Conservation (phyloP, 2,329 filamentous ascomycete species). For the Lomentospora prolificans region DNA sequence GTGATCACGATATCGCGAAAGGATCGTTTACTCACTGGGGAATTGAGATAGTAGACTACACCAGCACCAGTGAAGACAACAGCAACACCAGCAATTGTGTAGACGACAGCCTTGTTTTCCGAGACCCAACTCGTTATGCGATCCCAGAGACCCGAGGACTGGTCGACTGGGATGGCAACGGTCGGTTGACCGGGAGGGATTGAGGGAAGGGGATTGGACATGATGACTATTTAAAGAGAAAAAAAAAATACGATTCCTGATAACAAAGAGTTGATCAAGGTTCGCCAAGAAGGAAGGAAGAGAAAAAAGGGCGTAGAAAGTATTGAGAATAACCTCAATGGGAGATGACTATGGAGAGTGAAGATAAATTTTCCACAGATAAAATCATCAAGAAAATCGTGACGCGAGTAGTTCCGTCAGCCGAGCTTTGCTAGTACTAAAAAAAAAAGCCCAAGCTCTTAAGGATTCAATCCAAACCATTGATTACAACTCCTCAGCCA, state of each 20-base stretch:
- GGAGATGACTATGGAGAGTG: background rate
- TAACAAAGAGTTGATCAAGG: background rate
- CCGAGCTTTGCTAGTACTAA: slow-evolving; percentile 5
- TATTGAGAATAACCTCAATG: background rate
- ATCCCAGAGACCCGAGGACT: slow-evolving; percentile 72
- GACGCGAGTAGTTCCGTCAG: slow-evolving; percentile 8
- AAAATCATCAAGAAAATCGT: slow-evolving; percentile 8
- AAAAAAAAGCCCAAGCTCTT: background rate
- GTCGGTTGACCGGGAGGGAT: slow-evolving; percentile 34
- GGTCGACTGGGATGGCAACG: slow-evolving; percentile 37
- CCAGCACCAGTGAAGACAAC: slow-evolving; percentile 86
- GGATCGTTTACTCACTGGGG: slow-evolving; percentile 37
- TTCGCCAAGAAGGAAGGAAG: slow-evolving; percentile 16
- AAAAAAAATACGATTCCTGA: slow-evolving; percentile 15
- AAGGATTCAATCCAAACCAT: background rate
- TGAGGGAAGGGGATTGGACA: slow-evolving; percentile 37
- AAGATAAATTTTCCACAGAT: slow-evolving; percentile 5
- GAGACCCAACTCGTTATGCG: slow-evolving; percentile 84
- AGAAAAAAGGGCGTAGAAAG: slow-evolving; percentile 13
- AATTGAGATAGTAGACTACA: slow-evolving; percentile 77
- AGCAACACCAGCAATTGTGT: slow-evolving; percentile 91
- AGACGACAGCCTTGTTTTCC: slow-evolving; percentile 91
- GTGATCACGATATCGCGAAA: background rate
- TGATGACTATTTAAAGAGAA: slow-evolving; percentile 17
- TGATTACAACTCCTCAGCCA: slow-evolving; percentile 6